These are phyloP conservation scores for Alternaria rosae DNA, from an alignment of 2,329 filamentous ascomycete genomes.

Conservation along the genomic window DNA sequence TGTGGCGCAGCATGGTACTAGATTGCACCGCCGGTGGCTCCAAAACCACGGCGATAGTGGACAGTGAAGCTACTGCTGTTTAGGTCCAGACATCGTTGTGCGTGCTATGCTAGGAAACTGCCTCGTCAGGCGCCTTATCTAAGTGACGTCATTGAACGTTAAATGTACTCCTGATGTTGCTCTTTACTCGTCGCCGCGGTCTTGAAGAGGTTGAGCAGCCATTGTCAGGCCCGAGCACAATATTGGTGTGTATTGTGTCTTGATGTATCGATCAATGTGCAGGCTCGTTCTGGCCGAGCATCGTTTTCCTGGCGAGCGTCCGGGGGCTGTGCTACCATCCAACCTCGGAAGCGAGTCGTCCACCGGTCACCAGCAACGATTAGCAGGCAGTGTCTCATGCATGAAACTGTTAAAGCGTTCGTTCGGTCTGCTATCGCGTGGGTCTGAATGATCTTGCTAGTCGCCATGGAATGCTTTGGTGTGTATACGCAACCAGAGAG, in stretches of 20 bases:
- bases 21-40: background rate
- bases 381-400: background rate
- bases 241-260: background rate
- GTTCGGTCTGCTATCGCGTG: background rate
- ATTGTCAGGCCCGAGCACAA: background rate
- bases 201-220: background rate
- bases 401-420: background rate
- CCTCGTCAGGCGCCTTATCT: background rate
- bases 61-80: background rate
- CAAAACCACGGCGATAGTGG: background rate
- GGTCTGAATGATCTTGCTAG: rapidly evolving
- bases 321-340: background rate
- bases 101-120: rapidly evolving
- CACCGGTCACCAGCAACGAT: background rate
- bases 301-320: background rate
- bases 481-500: too few relatives aligned
- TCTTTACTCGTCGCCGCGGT: background rate
- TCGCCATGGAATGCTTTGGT: too few relatives aligned
- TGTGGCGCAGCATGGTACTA: background rate
- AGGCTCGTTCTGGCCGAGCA: too few relatives aligned
- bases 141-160: too few relatives aligned
- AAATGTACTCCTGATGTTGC: background rate
- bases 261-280: background rate
- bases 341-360: background rate
- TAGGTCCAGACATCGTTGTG: background rate